Evolutionary conservation across 345 rosid genomes (phyloP).

Genomic region (Euphorbia lathyris): DNA sequence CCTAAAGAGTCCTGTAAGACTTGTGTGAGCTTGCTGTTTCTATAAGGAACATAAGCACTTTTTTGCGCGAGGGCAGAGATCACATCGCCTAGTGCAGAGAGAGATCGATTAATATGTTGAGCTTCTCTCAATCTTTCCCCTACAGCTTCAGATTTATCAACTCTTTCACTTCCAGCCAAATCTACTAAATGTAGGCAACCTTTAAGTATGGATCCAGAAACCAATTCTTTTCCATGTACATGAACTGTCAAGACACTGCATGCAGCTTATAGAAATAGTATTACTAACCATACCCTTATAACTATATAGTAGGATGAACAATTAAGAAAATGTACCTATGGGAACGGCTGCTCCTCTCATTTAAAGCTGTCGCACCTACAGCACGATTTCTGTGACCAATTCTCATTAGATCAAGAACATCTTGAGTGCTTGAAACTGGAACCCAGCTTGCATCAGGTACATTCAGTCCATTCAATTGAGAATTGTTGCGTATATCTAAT

Average conservation of each 20-base stretch:
- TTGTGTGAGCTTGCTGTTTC: constrained; percentile 98
- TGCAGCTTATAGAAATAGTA: constrained; percentile 22
- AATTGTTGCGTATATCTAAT: constrained; percentile 89
- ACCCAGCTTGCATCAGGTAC: constrained; percentile 94
- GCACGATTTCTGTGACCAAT: constrained; percentile 91
- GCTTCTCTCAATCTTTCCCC: constrained; percentile 99
- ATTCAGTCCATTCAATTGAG: constrained; percentile 89
- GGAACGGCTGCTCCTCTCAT: constrained; percentile 96
- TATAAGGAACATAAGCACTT: constrained; percentile 83
- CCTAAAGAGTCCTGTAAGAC: constrained; percentile 93
- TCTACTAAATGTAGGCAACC: constrained; percentile 97
- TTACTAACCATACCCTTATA: neutral
- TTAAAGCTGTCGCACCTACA: constrained; percentile 95
- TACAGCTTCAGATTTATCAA: constrained; percentile 90
- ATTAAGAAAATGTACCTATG: constrained; percentile 51
- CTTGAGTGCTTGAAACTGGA: constrained; percentile 78
- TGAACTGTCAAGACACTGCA: constrained; percentile 90
- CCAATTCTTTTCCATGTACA: constrained; percentile 79
- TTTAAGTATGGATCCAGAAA: constrained; percentile 73
- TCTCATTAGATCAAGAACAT: constrained; percentile 91
- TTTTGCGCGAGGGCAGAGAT: constrained; percentile 93
- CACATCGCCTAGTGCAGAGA: constrained; percentile 95
- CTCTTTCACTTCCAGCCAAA: constrained; percentile 98
- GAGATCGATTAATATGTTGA: constrained; percentile 87
- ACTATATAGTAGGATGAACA: neutral